phyloP scores from a whole-genome alignment of 345 rosid species.

The Cardamine resedifolia region DNA sequence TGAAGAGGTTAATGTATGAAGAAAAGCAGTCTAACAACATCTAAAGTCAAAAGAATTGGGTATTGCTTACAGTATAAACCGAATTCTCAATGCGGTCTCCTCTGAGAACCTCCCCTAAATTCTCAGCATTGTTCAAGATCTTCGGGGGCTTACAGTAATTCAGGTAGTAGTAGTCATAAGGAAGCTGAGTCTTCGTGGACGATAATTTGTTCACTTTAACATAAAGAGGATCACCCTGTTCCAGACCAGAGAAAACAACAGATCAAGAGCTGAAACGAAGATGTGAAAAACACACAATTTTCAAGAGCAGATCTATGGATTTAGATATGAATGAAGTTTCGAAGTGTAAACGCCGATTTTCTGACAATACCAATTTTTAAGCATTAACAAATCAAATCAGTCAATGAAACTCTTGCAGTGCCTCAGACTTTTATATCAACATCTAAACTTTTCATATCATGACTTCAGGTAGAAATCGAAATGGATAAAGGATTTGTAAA shows the following conservation, averaged over 20 bases:
- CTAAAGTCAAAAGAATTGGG: not conserved
- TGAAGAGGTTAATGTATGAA: not conserved
- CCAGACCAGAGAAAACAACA: slow-evolving; percentile 16
- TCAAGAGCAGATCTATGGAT: slow-evolving; percentile 6
- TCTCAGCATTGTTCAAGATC: slow-evolving; percentile 79
- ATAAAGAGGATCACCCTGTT: slow-evolving; percentile 56
- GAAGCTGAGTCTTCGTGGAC: slow-evolving; percentile 94
- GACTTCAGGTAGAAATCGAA: not conserved
- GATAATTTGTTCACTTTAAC: slow-evolving; percentile 98
- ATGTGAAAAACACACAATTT: not conserved
- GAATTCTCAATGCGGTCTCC: slow-evolving; percentile 99
- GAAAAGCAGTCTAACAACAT: not conserved
- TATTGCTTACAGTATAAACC: slow-evolving; percentile 60
- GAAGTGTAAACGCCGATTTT: not conserved
- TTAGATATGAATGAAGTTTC: not conserved
- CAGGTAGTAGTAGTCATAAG: slow-evolving; percentile 89
- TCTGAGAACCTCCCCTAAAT: slow-evolving; percentile 92
- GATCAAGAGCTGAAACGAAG: slow-evolving; percentile 13
- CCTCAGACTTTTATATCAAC: not conserved
- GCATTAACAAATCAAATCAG: not conserved
- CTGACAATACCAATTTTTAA: not conserved
- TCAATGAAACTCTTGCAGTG: not conserved
- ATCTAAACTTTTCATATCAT: not conserved
- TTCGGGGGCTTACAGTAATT: slow-evolving; percentile 71
- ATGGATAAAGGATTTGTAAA: slow-evolving; percentile 2